These are phyloP conservation scores for Colletotrichum sojae DNA, from an alignment of 2,329 filamentous ascomycete genomes.

Conservation along the genomic window DNA sequence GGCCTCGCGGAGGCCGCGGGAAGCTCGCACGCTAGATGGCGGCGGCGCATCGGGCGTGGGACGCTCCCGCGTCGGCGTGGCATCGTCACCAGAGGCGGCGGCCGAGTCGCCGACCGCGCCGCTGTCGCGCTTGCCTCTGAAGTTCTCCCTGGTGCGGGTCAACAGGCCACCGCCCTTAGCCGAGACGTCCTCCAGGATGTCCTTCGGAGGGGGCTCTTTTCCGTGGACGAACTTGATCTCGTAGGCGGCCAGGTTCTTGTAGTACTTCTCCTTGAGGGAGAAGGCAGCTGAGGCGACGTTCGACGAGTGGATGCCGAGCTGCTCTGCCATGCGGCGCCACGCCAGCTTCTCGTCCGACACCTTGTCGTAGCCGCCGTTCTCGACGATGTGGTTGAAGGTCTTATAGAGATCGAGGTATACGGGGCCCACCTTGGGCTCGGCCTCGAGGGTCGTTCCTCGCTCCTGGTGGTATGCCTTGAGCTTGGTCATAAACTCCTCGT, in stretches of 20 bases:
- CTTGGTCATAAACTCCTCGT: slow-evolving; percentile 83
- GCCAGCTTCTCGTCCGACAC: slow-evolving; percentile 87
- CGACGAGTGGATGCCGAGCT: slow-evolving; percentile 80
- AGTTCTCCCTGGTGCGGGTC: slow-evolving; percentile 84
- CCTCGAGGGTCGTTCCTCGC: slow-evolving; percentile 83
- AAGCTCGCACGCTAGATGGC: slow-evolving; percentile 68
- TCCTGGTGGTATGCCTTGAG: slow-evolving; percentile 82
- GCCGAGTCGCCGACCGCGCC: slow-evolving; percentile 35
- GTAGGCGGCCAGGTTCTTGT: slow-evolving; percentile 89
- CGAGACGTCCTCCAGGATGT: slow-evolving; percentile 89
- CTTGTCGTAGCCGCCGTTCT: slow-evolving; percentile 87
- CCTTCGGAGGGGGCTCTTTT: slow-evolving; percentile 86
- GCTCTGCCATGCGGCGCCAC: slow-evolving; percentile 84
- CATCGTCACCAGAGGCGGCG: slow-evolving; percentile 45
- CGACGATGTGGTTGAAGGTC: slow-evolving; percentile 83
- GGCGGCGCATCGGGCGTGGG: slow-evolving; percentile 64
- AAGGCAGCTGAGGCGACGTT: slow-evolving; percentile 90
- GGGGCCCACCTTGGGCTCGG: slow-evolving; percentile 84
- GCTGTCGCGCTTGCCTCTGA: slow-evolving; percentile 63
- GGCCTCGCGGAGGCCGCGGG: slow-evolving; percentile 81
- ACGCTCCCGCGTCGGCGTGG: slow-evolving; percentile 70
- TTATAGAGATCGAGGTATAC: slow-evolving; percentile 83
- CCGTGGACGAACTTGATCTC: slow-evolving; percentile 85
- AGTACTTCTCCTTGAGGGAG: slow-evolving; percentile 88
- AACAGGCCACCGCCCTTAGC: slow-evolving; percentile 88